Evolutionary conservation across 2,329 filamentous ascomycete genomes (phyloP).

Genomic region (Cladosporium sp.): DNA sequence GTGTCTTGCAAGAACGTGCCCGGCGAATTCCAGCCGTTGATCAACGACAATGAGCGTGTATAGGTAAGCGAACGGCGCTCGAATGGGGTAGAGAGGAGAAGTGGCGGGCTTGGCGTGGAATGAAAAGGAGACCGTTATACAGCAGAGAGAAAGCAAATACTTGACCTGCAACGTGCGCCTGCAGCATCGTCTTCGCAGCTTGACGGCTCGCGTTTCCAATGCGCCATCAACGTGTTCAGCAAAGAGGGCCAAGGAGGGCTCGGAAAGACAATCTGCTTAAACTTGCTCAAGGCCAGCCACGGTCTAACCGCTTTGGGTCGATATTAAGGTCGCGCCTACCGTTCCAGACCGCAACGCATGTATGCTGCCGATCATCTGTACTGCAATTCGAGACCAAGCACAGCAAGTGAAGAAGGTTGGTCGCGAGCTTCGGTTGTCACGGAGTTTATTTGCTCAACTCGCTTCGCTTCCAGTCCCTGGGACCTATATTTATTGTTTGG

Average conservation of each 20-base stretch:
- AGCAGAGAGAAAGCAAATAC: slow-evolving; percentile 1
- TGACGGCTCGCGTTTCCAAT: not conserved
- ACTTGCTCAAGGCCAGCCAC: slow-evolving; percentile 10
- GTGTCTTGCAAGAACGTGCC: not conserved
- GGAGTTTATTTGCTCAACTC: slow-evolving; percentile 10
- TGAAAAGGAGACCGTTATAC: not conserved
- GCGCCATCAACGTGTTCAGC: not conserved
- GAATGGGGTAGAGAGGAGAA: not conserved
- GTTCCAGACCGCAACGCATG: not conserved
- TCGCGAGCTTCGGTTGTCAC: slow-evolving; percentile 1
- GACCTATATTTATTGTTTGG: not conserved
- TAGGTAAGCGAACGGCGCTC: slow-evolving; percentile 12
- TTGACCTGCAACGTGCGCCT: slow-evolving; percentile 7
- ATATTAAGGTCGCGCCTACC: not conserved
- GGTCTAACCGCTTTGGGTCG: slow-evolving; percentile 2
- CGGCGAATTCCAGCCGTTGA: not conserved
- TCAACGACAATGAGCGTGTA: not conserved
- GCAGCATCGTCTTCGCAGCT: not conserved
- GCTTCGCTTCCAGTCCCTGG: not conserved
- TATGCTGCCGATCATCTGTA: not conserved
- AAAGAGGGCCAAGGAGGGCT: not conserved
- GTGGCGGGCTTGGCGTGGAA: slow-evolving; percentile 9
- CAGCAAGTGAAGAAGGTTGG: not conserved
- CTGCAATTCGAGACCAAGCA: not conserved
- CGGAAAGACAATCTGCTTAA: slow-evolving; percentile 6